Evolutionary conservation across 371 early-diverging fungal genomes (phyloP), one percentile per base, ranked within the genome.

Genomic region (Amoeboaphelidium occidentale): DNA sequence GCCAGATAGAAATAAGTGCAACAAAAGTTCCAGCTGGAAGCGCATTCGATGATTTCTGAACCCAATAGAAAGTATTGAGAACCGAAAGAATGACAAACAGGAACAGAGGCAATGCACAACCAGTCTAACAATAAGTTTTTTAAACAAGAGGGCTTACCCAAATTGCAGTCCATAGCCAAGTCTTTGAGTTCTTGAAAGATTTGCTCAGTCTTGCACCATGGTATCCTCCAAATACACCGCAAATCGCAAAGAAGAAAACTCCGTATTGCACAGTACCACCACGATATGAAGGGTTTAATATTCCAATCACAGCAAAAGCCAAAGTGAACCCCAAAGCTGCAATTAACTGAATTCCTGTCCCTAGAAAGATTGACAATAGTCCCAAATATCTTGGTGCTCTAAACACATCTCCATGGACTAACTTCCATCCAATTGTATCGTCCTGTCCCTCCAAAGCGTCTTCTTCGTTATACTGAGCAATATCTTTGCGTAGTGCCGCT

Each of bases 381-480:
- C 48, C 48, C 6, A 32, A 6, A 32, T 17, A 17, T 32, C 39
- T 32, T 23, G 87, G 83, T 14, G 81, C 66, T 27, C 87, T 69
- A 61, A 86, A 84, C 0, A 84, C 82, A 59, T 86, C 87, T 2
- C 80, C 83, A 47, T 86, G 84, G 0, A 86, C 74, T 54, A 78
- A 79, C 56, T 83, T 84, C 87, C 87, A 86, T 2, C 87, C 87
- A 64, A 32, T 32, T 10, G 17, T 32, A 17, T 32, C 39, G 17
- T 32, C 39, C 39, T 10, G 10, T 10, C 10, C 6, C 39, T 32
- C 39, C n/a, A n/a, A n/a, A 6, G 6, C 39, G 17, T 78, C 74
- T 53, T 82, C 79, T 23, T 76, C 67, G 46, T 84, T 79, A 53
- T 85, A 85, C 44, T 82, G 65, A 0, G 81, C 76, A 61, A 71